Base-by-base conservation (phyloP, 352 stramenopile genomes). In the Globisporangium paddicum region DNA sequence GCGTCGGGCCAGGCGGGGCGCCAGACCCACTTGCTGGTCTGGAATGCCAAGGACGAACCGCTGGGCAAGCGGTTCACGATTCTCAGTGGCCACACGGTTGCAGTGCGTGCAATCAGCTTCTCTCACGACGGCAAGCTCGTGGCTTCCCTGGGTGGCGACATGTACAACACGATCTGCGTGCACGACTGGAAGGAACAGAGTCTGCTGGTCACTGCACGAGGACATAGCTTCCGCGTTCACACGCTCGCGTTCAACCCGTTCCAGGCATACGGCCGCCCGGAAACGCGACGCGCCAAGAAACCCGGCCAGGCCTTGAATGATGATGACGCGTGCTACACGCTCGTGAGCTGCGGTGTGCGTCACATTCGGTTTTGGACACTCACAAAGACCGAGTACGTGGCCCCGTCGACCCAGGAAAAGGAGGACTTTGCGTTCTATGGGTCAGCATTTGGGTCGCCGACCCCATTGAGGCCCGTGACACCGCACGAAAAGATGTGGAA, bases 331-430 rank as follows among this genome's bases (percentile, higher is more conserved):
- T 90, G 78, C 45, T 90, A 90, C 44, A 90, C 81, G 11, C 57
- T 90, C 7, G 80, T 89, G 51, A 88, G 75, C 44, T 90, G 79
- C 38, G 81, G 81, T 34, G 77, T 89, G 16, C 72, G 80, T 6
- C 81, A 90, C 61, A 90, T 89, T 49, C 72, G 80, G 2, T 90
- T 90, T 55, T 90, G 81, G 81, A 86, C 78, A 6, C 63, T 90
- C 28, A 78, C 75, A 11, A 85, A 83, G 47, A 72, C 71, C 25
- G 74, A 86, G 37, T 87, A 79, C 34, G 62, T 68, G 8, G 55
- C 73, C 2, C 64, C 76, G 5, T 25, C 52, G 8, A 82, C 67
- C 9, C 72, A 79, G 46, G 75, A 79, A 48, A 85, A 66, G 9
- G 74, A 72, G 35, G 62, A 89, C 16, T 83, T 73, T 52, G 81